Base-by-base conservation (phyloP, 768 basidiomycete species). In the Pisolithus microcarpus region DNA sequence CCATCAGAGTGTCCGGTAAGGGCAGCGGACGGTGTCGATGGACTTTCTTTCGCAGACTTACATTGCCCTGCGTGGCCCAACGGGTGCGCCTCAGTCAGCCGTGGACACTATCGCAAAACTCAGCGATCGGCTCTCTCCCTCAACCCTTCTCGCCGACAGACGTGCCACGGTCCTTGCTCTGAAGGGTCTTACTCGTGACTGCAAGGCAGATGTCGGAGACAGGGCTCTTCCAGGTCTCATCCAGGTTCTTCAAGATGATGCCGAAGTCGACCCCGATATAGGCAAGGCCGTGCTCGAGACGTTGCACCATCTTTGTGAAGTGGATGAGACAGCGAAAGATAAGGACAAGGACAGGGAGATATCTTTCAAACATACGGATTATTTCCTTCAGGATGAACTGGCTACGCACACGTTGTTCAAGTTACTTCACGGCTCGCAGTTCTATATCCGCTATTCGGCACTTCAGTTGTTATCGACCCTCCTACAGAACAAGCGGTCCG, bases 261-360 rank as follows among this genome's bases (percentile, higher is more conserved):
- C 92, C 0, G 84, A 90, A 57, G 79, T 92, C 47, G 96, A 99
- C 66, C 75, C 83, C 4, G 96, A 98, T 60, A 90, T 88, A 53
- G 94, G 86, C 1, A 96, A 91, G 63, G 94, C 93, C 19, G 84
- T 85, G 4, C 71, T 99, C 59, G 96, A 99, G 72, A 96, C 92
- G 1, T 72, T 98, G 49, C 79, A 81, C 61, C 69, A 83, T 53
- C 75, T 99, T 26, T 96, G 92, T 67, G 92, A 97, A 62, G 76
- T 79, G 5, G 86, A 83, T 59, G 85, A 86, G 48, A 58, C 58
- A 24, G 63, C 64, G 1, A 61, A 65, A n/a, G 87, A 82, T 60
- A 46, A 46, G 15, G 45, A 36, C 0, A 46, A 36, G 18, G 45
- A 36, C 8, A 19, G 30, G 19, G 88, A 90, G 52, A 70, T 89